These are phyloP conservation scores for Glarea lozoyensis DNA, from an alignment of 495 filamentous ascomycete genomes.

Conservation along the genomic window DNA sequence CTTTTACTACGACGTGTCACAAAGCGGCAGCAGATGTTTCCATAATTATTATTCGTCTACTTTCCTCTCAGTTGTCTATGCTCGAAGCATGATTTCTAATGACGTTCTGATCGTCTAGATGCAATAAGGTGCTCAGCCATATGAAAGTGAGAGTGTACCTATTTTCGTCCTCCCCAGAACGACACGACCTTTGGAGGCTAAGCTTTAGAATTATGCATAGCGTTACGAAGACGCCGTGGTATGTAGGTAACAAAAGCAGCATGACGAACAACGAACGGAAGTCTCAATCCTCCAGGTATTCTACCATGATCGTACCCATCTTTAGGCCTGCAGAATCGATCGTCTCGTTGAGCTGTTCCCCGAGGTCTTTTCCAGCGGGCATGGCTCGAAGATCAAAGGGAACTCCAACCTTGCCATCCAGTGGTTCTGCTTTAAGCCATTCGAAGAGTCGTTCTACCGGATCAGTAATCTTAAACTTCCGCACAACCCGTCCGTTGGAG, in stretches of 20 bases:
- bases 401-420: conserved; percentile 66
- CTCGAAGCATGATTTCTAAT: too few relatives aligned
- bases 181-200: too few relatives aligned
- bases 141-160: too few relatives aligned
- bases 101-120: too few relatives aligned
- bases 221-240: background rate
- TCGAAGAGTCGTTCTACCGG: conserved; percentile 79
- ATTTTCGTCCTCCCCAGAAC: too few relatives aligned
- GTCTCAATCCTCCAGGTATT: conserved; percentile 67
- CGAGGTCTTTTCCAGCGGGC: conserved; percentile 75
- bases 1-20: too few relatives aligned
- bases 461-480: conserved; percentile 73
- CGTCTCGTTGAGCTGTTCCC: conserved; percentile 59
- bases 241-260: background rate
- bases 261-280: too few relatives aligned
- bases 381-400: conserved; percentile 77
- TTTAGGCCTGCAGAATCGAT: conserved; percentile 80
- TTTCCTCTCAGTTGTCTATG: too few relatives aligned
- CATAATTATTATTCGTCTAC: too few relatives aligned
- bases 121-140: too few relatives aligned
- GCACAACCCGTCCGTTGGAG: conserved; percentile 69
- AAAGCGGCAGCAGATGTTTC: too few relatives aligned
- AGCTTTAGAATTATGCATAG: background rate
- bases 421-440: conserved; percentile 83
- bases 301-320: conserved; percentile 88